These are phyloP conservation scores for Tausonia pullulans DNA, from an alignment of 1,284 basidiomycete species.

Conservation along the genomic window DNA sequence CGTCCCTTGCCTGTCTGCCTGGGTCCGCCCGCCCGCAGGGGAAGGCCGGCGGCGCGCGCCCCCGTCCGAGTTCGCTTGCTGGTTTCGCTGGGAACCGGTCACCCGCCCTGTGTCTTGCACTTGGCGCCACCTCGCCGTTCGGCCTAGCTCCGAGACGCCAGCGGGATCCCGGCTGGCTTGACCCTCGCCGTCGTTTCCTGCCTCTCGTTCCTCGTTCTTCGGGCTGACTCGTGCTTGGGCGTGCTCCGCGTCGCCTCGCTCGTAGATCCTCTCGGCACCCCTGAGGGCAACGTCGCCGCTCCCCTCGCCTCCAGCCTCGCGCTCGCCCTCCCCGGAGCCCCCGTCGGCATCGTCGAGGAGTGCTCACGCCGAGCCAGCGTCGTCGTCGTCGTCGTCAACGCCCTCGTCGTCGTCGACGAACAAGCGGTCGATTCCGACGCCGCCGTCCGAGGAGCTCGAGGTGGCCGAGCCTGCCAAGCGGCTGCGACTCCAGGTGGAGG, in stretches of 20 bases:
- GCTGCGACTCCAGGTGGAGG: not conserved
- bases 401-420: not conserved
- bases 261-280: slow-evolving; percentile 4
- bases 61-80: not conserved
- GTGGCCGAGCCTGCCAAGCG: not conserved
- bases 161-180: not conserved
- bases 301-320: slow-evolving; percentile 16
- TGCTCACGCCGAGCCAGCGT: not conserved
- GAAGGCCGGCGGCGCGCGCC: not conserved
- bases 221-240: not conserved
- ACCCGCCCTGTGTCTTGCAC: not conserved
- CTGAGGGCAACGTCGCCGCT: slow-evolving; percentile 8
- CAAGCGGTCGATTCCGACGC: slow-evolving; percentile 8
- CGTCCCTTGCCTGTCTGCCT: not conserved
- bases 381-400: not conserved
- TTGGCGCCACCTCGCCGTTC: not conserved
- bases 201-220: no score
- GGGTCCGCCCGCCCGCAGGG: not conserved
- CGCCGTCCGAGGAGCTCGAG: slow-evolving; percentile 11
- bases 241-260: not conserved
- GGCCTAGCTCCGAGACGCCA: not conserved
- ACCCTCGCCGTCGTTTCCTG: not conserved
- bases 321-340: slow-evolving; percentile 14
- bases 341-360: not conserved
- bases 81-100: not conserved